A percentile compares a stretch with the other conserved stretches of the same genome.
Conservation (phyloP, 2,329 filamentous ascomycete species). For the Aspergillus sergii region DNA sequence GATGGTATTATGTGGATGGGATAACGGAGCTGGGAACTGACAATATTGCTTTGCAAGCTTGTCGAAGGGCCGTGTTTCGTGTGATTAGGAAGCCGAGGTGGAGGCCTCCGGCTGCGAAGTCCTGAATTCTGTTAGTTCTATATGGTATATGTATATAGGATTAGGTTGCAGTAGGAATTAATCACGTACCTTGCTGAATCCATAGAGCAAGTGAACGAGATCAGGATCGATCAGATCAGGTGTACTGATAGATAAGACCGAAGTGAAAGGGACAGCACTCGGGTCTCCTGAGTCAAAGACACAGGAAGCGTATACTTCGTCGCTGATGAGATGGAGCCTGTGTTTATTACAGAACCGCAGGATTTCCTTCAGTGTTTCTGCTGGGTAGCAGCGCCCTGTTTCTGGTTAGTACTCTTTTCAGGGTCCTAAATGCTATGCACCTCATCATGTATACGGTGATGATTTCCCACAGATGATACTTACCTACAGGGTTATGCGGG, state of each 20-base stretch:
- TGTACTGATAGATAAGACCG: conserved; percentile 48
- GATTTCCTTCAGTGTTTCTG: conserved; percentile 45
- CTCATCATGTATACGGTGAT: background rate
- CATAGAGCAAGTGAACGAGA: conserved; percentile 54
- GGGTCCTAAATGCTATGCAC: background rate
- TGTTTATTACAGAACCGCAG: conserved; percentile 54
- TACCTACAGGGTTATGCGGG: conserved; percentile 49
- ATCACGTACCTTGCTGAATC: conserved; percentile 39
- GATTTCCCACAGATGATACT: conserved; percentile 2
- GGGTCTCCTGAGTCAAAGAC: conserved; percentile 47
- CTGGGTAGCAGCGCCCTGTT: conserved; percentile 48
- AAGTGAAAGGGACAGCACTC: conserved; percentile 45
- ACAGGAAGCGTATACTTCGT: conserved; percentile 61
- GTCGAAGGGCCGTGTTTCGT: conserved; percentile 26
- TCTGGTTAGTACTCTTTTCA: conserved; percentile 12
- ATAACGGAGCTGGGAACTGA: conserved; percentile 8
- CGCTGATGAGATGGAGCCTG: conserved; percentile 56
- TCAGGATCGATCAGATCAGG: conserved; percentile 49
- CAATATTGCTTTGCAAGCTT: conserved; percentile 30
- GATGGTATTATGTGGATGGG: background rate
- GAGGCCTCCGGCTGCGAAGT: conserved; percentile 35
- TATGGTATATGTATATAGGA: too few relatives aligned
- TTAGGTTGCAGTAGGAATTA: too few relatives aligned
- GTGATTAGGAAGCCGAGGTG: conserved; percentile 33
- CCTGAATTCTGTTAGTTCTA: conserved; percentile 17